Evolutionary conservation across 2,329 filamentous ascomycete genomes (phyloP).

Genomic region (Sporothrix brasiliensis): DNA sequence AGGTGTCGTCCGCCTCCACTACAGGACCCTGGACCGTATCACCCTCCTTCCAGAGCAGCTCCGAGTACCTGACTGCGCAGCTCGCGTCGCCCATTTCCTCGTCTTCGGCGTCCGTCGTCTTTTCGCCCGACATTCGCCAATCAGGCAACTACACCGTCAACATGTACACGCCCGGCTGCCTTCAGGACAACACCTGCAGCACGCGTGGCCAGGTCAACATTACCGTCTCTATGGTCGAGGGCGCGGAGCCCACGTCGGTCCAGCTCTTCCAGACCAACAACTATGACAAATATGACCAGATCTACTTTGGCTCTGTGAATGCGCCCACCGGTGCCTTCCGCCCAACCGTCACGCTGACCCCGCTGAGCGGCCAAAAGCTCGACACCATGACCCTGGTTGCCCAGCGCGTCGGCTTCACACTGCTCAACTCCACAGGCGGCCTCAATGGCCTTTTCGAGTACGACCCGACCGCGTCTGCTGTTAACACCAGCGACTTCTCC

Average conservation of each 20-base stretch:
- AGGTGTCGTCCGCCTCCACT: slow-evolving; percentile 64
- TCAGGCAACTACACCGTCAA: slow-evolving; percentile 90
- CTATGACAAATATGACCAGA: slow-evolving; percentile 93
- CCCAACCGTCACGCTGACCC: slow-evolving; percentile 76
- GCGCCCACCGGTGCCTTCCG: slow-evolving; percentile 72
- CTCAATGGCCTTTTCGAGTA: slow-evolving; percentile 92
- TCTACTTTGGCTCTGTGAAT: slow-evolving; percentile 85
- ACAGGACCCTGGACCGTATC: slow-evolving; percentile 76
- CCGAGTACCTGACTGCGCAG: slow-evolving; percentile 74
- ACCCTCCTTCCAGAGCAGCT: slow-evolving; percentile 68
- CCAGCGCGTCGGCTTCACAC: slow-evolving; percentile 77
- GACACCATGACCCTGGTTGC: slow-evolving; percentile 78
- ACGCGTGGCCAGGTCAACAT: slow-evolving; percentile 81
- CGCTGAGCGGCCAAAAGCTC: slow-evolving; percentile 64
- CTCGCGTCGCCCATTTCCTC: slow-evolving; percentile 60
- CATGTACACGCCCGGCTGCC: slow-evolving; percentile 89
- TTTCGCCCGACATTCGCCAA: slow-evolving; percentile 80
- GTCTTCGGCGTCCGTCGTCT: slow-evolving; percentile 69
- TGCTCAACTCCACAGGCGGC: slow-evolving; percentile 73
- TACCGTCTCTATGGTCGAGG: slow-evolving; percentile 50
- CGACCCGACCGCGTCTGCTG: slow-evolving; percentile 63
- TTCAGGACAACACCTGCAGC: slow-evolving; percentile 74
- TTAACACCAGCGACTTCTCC: slow-evolving; percentile 65
- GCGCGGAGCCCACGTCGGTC: slow-evolving; percentile 57
- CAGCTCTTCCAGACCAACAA: slow-evolving; percentile 85